phyloP scores from a whole-genome alignment of 352 stramenopile genomes.

The Achlya hypogyna region DNA sequence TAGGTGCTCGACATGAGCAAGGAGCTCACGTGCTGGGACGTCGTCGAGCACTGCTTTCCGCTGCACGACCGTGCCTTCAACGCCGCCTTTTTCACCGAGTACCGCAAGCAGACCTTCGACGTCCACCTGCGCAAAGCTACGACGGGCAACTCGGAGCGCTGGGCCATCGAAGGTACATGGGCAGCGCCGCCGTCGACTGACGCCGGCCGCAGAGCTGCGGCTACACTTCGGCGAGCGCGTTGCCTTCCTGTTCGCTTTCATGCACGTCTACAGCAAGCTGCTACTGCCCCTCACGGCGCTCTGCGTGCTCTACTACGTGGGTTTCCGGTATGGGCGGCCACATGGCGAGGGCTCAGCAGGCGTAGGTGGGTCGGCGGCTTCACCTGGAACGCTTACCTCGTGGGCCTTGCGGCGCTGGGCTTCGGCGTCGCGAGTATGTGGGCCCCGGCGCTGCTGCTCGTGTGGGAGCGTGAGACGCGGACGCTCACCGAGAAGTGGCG shows the following conservation, averaged over 20 bases:
- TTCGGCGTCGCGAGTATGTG: constrained; percentile 74
- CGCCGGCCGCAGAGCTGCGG: constrained; percentile 37
- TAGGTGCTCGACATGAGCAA: constrained; percentile 67
- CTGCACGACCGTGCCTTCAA: constrained; percentile 82
- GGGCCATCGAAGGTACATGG: constrained; percentile 64
- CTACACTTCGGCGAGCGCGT: constrained; percentile 83
- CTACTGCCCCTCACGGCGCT: constrained; percentile 57
- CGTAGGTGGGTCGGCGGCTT: constrained; percentile 23
- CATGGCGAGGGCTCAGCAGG: not conserved
- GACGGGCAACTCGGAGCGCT: constrained; percentile 54
- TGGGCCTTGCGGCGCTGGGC: constrained; percentile 55
- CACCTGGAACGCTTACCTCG: constrained; percentile 65
- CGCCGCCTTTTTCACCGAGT: constrained; percentile 80
- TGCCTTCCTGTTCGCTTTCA: constrained; percentile 82
- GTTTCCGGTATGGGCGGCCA: constrained; percentile 44
- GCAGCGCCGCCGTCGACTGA: no score
- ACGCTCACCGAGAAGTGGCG: constrained; percentile 85
- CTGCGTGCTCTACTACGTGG: constrained; percentile 65
- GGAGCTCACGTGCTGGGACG: constrained; percentile 64
- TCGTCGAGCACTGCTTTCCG: constrained; percentile 74
- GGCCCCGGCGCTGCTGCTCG: constrained; percentile 74
- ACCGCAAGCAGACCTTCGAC: constrained; percentile 72
- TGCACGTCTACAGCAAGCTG: constrained; percentile 86
- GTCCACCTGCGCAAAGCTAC: constrained; percentile 57
- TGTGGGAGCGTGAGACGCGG: constrained; percentile 74